Conservation (phyloP, 768 basidiomycete species). For the Xerocomellus amylosporus region DNA sequence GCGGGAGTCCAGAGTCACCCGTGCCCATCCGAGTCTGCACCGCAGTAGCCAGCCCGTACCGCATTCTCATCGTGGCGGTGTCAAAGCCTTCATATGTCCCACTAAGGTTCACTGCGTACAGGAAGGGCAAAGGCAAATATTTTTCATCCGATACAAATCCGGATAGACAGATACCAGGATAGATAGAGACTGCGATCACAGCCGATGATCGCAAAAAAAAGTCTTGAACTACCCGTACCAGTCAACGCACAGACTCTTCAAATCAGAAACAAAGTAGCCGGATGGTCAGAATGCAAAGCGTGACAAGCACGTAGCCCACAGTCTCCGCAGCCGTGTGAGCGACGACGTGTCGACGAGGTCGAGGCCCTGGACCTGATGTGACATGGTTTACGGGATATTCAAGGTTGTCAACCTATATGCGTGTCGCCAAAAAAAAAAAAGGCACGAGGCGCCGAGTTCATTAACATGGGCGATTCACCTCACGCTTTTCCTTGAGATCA, state of each 20-base stretch:
- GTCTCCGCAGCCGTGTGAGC: slow-evolving; percentile 13
- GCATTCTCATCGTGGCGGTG: slow-evolving; percentile 4
- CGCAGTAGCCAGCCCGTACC: background rate
- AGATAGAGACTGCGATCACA: background rate
- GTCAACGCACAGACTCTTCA: background rate
- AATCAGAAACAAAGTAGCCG: slow-evolving; percentile 20
- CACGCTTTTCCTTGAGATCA: background rate
- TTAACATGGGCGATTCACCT: background rate
- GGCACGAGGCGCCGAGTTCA: background rate
- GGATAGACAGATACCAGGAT: background rate
- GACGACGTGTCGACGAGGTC: background rate
- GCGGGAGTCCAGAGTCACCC: no score
- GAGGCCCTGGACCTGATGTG: background rate
- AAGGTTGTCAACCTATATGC: background rate
- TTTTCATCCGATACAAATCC: background rate
- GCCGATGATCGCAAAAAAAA: background rate
- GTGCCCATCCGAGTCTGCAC: background rate
- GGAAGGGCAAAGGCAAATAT: background rate
- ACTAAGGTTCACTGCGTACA: background rate
- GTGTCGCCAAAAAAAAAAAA: background rate
- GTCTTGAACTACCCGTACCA: background rate
- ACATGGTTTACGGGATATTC: background rate
- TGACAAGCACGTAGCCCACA: slow-evolving; percentile 8
- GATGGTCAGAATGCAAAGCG: slow-evolving; percentile 15
- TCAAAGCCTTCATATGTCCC: slow-evolving; percentile 1